Evolutionary conservation across 345 rosid species (phyloP), one percentile per base, ranked within the genome.

Genomic region (Hevea brasiliensis): DNA sequence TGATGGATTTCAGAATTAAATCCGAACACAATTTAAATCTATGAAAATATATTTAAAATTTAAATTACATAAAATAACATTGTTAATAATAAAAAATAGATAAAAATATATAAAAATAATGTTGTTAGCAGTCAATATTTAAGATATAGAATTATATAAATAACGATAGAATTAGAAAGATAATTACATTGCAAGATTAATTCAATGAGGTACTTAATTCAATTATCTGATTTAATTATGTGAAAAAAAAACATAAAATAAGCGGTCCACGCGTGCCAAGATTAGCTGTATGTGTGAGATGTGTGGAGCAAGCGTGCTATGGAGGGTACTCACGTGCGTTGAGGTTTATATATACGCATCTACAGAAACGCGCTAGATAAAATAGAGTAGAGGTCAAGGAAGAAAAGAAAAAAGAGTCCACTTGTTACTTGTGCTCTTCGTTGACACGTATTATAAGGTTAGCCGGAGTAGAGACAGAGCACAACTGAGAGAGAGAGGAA

Each of bases 181-280:
- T 32, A 32, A 32, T 32, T 32, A 32, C 4, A 32, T 32, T 32
- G n/a, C n/a, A n/a, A n/a, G n/a, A n/a, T n/a, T n/a, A n/a, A n/a
- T n/a, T n/a, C n/a, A n/a, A n/a, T n/a, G n/a, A n/a, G n/a, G n/a
- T n/a, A n/a, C n/a, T n/a, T n/a, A n/a, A n/a, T n/a, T n/a, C n/a
- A n/a, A n/a, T n/a, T 41, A 41, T 41, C 6, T 44, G 47, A 44
- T 44, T 44, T 44, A 41, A 44, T 44, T 32, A 32, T 3, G 71
- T 54, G 15, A 45, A 15, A 23, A 11, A 26, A 37, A 14, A 57
- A 8, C 48, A 67, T 8, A 58, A 57, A 55, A 12, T 2, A 58
- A 80, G 80, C 77, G 80, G 86, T 83, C 84, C 88, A 76, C 84
- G 87, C 88, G 90, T 85, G 85, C 85, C 84, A 81, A 81, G 32